phyloP scores from a whole-genome alignment of 768 basidiomycete species.

The Cyclocybe aegerita region DNA sequence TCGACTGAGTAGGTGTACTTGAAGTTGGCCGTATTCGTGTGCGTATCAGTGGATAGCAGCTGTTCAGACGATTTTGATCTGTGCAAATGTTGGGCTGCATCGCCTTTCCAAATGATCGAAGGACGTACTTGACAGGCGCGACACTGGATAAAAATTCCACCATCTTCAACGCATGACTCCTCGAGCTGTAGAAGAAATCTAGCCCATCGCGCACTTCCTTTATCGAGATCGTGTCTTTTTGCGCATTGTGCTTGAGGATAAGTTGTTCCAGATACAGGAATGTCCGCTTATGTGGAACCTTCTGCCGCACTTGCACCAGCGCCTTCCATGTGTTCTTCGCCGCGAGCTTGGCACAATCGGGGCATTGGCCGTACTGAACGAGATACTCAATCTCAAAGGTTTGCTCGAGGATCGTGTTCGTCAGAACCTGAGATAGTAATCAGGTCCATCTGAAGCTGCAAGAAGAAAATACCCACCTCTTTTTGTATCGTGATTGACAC shows the following conservation, averaged over 20 bases:
- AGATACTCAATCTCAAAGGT: conserved; percentile 96
- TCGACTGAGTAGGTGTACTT: conserved; percentile 98
- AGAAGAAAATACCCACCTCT: conserved; percentile 53
- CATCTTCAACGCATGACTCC: conserved; percentile 95
- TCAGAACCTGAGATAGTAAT: conserved; percentile 60
- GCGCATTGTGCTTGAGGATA: conserved; percentile 93
- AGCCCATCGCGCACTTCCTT: conserved; percentile 93
- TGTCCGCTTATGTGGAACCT: conserved; percentile 96
- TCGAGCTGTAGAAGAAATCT: conserved; percentile 93
- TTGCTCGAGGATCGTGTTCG: conserved; percentile 95
- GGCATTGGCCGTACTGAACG: conserved; percentile 93
- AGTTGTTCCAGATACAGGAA: conserved; percentile 97
- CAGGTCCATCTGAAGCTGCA: not conserved
- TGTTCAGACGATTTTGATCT: conserved; percentile 95
- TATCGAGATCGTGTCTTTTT: conserved; percentile 93
- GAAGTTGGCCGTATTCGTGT: conserved; percentile 91
- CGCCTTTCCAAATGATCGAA: not conserved
- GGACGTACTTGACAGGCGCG: conserved; percentile 78
- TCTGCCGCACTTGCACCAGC: conserved; percentile 97
- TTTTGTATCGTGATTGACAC: conserved; percentile 98
- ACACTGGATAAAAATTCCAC: conserved; percentile 88
- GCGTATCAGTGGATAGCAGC: conserved; percentile 88
- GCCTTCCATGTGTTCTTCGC: conserved; percentile 99
- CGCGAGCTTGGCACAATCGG: conserved; percentile 89
- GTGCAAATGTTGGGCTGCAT: conserved; percentile 5